Conservation (phyloP, 202 grass and related monocot genomes). For the Cymbopogon flexuosus region DNA sequence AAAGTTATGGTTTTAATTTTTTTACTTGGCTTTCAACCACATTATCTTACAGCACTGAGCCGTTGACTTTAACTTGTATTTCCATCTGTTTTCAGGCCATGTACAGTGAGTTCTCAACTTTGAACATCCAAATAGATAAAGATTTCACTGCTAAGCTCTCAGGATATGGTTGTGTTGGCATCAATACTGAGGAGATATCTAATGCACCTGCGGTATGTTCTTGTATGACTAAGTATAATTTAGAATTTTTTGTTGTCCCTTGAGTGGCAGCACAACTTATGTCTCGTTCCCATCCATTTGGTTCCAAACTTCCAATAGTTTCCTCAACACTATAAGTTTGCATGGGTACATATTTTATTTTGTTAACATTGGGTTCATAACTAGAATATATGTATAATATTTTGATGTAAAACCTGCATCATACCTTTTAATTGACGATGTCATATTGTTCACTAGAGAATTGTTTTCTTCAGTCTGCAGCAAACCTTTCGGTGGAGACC, state of each 20-base stretch:
- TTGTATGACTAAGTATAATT: not conserved
- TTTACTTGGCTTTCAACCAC: not conserved
- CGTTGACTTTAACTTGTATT: not conserved
- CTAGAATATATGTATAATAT: not conserved
- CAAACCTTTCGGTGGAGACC: conserved; percentile 79
- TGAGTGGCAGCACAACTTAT: not conserved
- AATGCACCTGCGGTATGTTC: conserved; percentile 61
- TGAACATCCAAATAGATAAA: conserved; percentile 92
- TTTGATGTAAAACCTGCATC: not conserved
- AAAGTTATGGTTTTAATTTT: not conserved
- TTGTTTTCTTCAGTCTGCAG: conserved; percentile 53
- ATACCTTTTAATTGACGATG: not conserved
- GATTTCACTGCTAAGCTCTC: conserved; percentile 92
- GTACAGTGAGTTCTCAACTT: conserved; percentile 85
- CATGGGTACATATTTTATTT: not conserved
- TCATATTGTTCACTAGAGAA: conserved; percentile 15
- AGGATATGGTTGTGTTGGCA: conserved; percentile 76
- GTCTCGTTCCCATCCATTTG: not conserved
- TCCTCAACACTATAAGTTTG: not conserved
- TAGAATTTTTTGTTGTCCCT: not conserved
- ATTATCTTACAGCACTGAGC: not conserved
- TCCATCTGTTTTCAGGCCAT: conserved; percentile 62
- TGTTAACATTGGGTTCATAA: not conserved
- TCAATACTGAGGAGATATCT: conserved; percentile 50
- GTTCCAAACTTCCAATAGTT: not conserved